Base-by-base conservation (phyloP, 768 basidiomycete species). In the Lactarius hatsudake region DNA sequence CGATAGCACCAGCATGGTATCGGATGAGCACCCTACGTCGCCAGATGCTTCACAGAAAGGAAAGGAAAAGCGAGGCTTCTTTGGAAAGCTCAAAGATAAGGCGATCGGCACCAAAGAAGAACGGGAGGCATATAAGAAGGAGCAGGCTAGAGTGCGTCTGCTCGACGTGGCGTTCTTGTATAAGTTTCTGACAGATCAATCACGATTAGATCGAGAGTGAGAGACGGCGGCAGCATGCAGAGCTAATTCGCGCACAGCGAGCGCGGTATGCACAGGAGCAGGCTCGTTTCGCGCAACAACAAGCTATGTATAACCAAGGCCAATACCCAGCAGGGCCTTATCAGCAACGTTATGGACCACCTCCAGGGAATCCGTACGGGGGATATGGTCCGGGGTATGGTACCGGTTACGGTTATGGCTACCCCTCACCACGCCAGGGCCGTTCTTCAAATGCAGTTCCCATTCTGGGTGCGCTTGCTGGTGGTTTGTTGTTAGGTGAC, bases 101-200 rank as follows among this genome's bases (percentile, higher is more conserved):
- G 79, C 84, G 0, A 82, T 85, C 15, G 85, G 85, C 1, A 87
- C 86, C 3, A 86, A 85, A 73, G 87, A 88, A 71, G 87, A 88
- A 74, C 78, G 87, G 6, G 83, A 86, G 72, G 79, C 79, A 54
- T 76, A 78, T 32, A 78, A 70, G 71, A 75, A 72, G 20, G 72
- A 77, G 57, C 72, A 72, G 63, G 75, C 74, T 7, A 74, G 78
- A 72, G 76, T 77, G 61, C 23, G 65, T 70, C 48, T 28, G 32
- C 20, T 40, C 17, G 23, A 40, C 18, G 13, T 15, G 18, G 12
- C 3, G 23, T 30, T 2, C 38, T 51, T 36, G 54, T 28, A 2
- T 40, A 18, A 13, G 30, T 32, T 30, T 38, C 30, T 59, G 36
- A 62, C 32, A 26, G 43, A 57, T 32, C 40, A 18, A 17, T 59